Conservation (phyloP, 768 basidiomycete genomes). For the Hirschioporus abietinus region DNA sequence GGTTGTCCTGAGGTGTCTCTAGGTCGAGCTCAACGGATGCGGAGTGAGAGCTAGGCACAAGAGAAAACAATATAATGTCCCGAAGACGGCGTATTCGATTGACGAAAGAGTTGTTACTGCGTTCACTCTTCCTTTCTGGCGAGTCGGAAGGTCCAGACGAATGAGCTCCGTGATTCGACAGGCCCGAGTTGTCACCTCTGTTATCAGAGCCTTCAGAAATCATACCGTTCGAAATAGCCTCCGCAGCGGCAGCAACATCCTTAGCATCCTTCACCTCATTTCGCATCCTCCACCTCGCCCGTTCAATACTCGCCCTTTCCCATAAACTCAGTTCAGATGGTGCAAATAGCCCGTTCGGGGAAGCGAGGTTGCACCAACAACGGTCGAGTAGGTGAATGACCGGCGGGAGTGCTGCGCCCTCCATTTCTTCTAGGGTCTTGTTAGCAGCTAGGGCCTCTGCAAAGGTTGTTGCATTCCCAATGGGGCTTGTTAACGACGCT, state of each 20-base stretch:
- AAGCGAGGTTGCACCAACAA: constrained; percentile 80
- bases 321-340: constrained; percentile 73
- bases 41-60: background rate
- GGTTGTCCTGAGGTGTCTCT: constrained; percentile 6
- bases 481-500: constrained; percentile 56
- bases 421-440: constrained; percentile 25
- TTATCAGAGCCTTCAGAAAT: background rate
- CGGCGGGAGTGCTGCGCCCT: constrained; percentile 38
- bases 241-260: background rate
- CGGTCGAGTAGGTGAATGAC: constrained; percentile 67
- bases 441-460: constrained; percentile 52
- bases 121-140: constrained; percentile 24
- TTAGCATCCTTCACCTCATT: constrained; percentile 18
- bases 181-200: constrained; percentile 3
- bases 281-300: constrained; percentile 32
- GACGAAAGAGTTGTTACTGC: constrained; percentile 23
- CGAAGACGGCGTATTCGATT: constrained; percentile 12
- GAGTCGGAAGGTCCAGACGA: background rate
- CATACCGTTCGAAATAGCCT: constrained; percentile 6
- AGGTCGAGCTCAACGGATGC: background rate
- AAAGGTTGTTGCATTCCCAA: constrained; percentile 72
- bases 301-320: constrained; percentile 62
- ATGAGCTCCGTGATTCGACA: background rate
- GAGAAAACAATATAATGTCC: background rate
- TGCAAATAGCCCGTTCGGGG: constrained; percentile 55